phyloP scores from a whole-genome alignment of 2,329 filamentous ascomycete species.

The Stachybotrys elegans region DNA sequence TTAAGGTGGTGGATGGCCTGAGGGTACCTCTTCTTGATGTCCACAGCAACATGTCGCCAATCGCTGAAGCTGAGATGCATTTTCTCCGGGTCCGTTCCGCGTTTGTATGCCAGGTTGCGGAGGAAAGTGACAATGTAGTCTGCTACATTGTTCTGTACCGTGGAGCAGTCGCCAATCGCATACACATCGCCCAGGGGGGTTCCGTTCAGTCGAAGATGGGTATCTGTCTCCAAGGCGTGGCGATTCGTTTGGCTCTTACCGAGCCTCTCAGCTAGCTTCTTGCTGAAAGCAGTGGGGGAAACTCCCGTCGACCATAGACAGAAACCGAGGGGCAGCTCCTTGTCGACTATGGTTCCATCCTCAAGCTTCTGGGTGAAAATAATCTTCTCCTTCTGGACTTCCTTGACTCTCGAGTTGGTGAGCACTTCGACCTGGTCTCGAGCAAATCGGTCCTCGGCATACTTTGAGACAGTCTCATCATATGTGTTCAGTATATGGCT shows the following conservation, averaged over 20 bases:
- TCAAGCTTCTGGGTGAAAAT: conserved; percentile 79
- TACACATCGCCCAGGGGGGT: conserved; percentile 92
- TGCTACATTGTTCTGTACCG: conserved; percentile 94
- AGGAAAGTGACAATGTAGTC: conserved; percentile 89
- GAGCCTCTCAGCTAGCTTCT: conserved; percentile 72
- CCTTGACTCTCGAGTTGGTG: conserved; percentile 89
- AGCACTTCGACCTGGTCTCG: conserved; percentile 89
- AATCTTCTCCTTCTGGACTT: conserved; percentile 78
- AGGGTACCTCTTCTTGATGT: conserved; percentile 84
- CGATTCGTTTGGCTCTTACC: conserved; percentile 74
- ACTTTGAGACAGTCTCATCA: conserved; percentile 87
- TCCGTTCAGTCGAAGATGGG: conserved; percentile 83
- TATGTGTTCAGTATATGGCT: conserved; percentile 97
- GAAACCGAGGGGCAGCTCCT: conserved; percentile 93
- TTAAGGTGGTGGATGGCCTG: conserved; percentile 84
- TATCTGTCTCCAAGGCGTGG: conserved; percentile 90
- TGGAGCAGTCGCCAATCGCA: conserved; percentile 91
- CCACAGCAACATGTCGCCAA: conserved; percentile 79
- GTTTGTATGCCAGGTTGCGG: conserved; percentile 84
- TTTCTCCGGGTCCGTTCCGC: conserved; percentile 83
- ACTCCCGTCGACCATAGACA: conserved; percentile 98
- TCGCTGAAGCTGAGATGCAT: conserved; percentile 81
- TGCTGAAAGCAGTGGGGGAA: conserved; percentile 74
- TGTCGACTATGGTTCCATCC: conserved; percentile 70
- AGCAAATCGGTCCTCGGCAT: conserved; percentile 84